Evolutionary conservation across 2,329 filamentous ascomycete species (phyloP), one percentile per base, ranked within the genome.

Genomic region (Lachnellula suecica): DNA sequence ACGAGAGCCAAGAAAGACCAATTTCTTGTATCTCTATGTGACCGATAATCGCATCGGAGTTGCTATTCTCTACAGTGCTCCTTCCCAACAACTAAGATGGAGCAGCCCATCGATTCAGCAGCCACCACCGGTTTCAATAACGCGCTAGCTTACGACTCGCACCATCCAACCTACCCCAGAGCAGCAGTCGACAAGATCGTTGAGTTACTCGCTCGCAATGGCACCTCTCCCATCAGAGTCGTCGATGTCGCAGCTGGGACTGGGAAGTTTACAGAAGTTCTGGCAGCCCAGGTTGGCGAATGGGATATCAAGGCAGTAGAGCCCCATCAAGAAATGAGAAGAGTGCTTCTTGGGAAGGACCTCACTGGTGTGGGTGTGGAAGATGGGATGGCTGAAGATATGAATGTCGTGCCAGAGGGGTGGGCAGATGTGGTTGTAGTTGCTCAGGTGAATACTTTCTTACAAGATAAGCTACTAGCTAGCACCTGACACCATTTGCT

Each of bases 191-290:
- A 80, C 19, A 68, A 71, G 31, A 78, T 91, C 17, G 76, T 91
- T 3, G 60, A 66, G 15, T 72, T 76, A 44, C 71, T 87, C n/a
- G 69, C 73, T 5, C 67, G 89, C 8, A 69, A 73, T 24, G 74
- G 72, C 23, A 63, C 73, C 17, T 47, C 69, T 6, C 70, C 72
- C 42, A 77, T 78, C 13, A 75, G 70, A 41, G 70, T 89, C 37
- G 66, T 88, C 22, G 86, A 89, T 65, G 72, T 89, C 17, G 86
- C 79, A 1, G 83, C 84, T 3, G 85, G 86, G 0, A 88, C 85
- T 1, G 87, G 87, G 23, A 88, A 88, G 63, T 84, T 89, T 63
- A 89, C 86, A 0, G 82, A 85, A 66, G 38, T 78, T 17, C 73
- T 91, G 29, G 79, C 82, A 6, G 71, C 68, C 13, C 72, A 85